Evolutionary conservation across 306 rosid species (phyloP).

Genomic region (Psophocarpus tetragonolobus): DNA sequence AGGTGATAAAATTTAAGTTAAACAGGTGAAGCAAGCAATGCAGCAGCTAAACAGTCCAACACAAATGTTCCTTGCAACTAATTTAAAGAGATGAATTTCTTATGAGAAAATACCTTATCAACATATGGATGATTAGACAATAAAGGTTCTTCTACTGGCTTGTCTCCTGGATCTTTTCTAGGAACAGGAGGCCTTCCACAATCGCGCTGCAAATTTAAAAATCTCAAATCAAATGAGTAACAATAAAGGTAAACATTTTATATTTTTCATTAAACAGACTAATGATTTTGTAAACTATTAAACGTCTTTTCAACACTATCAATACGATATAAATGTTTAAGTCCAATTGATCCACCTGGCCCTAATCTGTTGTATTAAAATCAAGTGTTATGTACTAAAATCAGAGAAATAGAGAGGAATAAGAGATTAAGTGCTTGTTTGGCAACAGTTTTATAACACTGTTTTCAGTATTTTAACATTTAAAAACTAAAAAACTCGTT

Average conservation of each 20-base stretch:
- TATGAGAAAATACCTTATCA: constrained; percentile 60
- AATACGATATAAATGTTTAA: not conserved
- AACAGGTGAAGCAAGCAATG: constrained; percentile 15
- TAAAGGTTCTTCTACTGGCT: constrained; percentile 81
- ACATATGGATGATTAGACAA: constrained; percentile 93
- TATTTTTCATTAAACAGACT: not conserved
- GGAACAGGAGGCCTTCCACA: constrained; percentile 92
- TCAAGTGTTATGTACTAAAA: not conserved
- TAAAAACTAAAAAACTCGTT: too few relatives aligned
- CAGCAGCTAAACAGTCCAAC: constrained; percentile 20
- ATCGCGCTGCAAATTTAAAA: constrained; percentile 67
- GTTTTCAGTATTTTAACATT: too few relatives aligned
- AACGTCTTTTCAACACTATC: constrained; percentile 16
- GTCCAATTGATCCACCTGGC: constrained; percentile 17
- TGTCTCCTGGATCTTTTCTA: constrained; percentile 82
- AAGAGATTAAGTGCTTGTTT: too few relatives aligned
- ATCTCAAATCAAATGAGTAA: constrained; percentile 24
- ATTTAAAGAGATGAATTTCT: constrained; percentile 21
- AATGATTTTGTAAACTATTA: not conserved
- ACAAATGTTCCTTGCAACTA: constrained; percentile 20
- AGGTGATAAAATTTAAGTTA: not conserved
- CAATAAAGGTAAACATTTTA: not conserved
- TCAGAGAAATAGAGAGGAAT: too few relatives aligned
- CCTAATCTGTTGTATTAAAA: not conserved
- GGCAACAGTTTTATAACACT: too few relatives aligned